These are phyloP conservation scores for Colletotrichum sp. DNA, from an alignment of 2,329 filamentous ascomycete species.

Conservation along the genomic window DNA sequence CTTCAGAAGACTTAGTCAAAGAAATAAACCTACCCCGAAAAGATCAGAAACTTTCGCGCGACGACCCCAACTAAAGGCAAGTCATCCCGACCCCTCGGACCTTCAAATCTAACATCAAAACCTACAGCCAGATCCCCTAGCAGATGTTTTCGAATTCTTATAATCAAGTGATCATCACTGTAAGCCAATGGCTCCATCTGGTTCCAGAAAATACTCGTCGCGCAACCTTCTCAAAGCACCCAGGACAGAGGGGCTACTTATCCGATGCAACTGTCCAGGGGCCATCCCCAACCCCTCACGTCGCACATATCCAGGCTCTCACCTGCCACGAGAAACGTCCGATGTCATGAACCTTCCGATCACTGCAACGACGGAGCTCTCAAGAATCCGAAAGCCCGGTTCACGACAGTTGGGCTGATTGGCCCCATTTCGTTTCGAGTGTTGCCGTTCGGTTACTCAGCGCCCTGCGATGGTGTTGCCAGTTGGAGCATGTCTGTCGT, in stretches of 20 bases:
- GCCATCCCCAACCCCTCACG: neutral
- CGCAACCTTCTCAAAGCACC: neutral
- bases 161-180: neutral
- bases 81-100: neutral
- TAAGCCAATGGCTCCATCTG: neutral
- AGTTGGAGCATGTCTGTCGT: neutral
- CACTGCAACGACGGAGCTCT: neutral
- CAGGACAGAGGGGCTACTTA: neutral
- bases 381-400: neutral
- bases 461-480: neutral
- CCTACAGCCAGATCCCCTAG: neutral
- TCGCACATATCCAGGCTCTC: neutral
- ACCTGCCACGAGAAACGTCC: neutral
- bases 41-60: neutral
- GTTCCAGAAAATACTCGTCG: neutral
- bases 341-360: neutral
- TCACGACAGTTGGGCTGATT: neutral
- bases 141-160: neutral
- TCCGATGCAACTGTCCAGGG: neutral
- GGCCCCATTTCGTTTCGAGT: neutral
- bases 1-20: neutral
- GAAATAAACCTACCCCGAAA: neutral
- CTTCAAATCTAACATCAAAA: neutral
- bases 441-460: neutral
- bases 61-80: neutral